Percentiles rank a stretch among this genome's conserved stretches.
Evolutionary conservation across 2,329 filamentous ascomycete genomes (phyloP).

Genomic region (Leptographium wingfieldii): DNA sequence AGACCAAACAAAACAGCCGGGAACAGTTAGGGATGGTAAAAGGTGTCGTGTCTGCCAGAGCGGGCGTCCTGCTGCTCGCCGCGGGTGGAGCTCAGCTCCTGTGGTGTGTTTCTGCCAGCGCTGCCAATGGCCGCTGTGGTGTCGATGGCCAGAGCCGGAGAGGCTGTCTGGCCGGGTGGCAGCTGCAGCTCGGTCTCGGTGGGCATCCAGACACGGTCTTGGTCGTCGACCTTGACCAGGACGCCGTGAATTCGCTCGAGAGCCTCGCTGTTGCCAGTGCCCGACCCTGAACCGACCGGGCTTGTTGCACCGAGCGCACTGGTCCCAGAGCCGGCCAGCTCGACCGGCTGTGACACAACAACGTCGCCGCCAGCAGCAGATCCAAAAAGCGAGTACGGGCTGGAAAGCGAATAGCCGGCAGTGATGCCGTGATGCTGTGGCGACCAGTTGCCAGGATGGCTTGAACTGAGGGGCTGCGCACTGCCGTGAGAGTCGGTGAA

Average conservation of each 20-base stretch:
- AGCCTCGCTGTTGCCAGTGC: constrained; percentile 5
- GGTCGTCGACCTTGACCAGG: constrained; percentile 18
- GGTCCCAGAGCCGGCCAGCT: neutral
- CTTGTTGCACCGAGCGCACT: neutral
- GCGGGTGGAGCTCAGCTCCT: constrained; percentile 5
- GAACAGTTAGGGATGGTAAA: constrained; percentile 6
- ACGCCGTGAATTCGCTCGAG: neutral
- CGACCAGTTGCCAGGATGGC: neutral
- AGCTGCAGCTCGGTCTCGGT: constrained; percentile 21
- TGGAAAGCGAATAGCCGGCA: neutral
- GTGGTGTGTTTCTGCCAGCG: neutral
- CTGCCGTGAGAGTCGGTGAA: neutral
- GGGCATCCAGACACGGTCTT: constrained; percentile 21
- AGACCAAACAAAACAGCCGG: neutral
- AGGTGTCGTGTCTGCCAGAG: constrained; percentile 4
- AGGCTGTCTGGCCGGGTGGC: constrained; percentile 2
- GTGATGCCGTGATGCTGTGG: neutral
- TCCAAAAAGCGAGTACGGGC: neutral
- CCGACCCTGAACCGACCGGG: neutral
- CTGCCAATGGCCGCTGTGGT: neutral
- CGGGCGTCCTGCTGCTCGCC: neutral
- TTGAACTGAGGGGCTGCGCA: neutral
- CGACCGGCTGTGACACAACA: neutral
- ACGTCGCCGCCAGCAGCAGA: neutral
- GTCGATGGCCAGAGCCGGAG: neutral